Percentiles rank a stretch among this genome's conserved stretches.
phyloP scores from a whole-genome alignment of 768 basidiomycete genomes.

The Termitomyces sp. region DNA sequence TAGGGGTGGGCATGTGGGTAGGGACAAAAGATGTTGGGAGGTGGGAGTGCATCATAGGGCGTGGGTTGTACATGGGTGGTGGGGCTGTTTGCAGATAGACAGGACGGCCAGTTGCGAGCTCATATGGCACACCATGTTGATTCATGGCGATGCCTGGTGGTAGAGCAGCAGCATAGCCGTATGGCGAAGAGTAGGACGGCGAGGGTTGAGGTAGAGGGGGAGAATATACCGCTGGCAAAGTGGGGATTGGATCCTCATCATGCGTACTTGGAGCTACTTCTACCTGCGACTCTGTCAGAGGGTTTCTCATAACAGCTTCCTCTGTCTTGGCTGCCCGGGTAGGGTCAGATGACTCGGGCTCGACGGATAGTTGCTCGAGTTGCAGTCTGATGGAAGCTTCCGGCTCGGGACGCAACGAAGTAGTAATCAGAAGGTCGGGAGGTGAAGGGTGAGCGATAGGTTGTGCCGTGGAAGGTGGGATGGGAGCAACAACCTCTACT shows the following conservation, averaged over 20 bases:
- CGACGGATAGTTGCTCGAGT: slow-evolving; percentile 33
- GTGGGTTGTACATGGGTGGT: slow-evolving; percentile 58
- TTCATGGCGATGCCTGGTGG: slow-evolving; percentile 71
- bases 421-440: slow-evolving; percentile 17
- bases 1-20: slow-evolving; percentile 59
- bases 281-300: slow-evolving; percentile 19
- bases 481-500: slow-evolving; percentile 5
- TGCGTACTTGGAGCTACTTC: slow-evolving; percentile 14
- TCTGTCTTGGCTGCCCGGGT: slow-evolving; percentile 36
- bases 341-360: slow-evolving; percentile 28
- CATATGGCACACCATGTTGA: slow-evolving; percentile 75
- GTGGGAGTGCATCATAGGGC: slow-evolving; percentile 56
- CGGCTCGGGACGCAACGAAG: slow-evolving; percentile 19
- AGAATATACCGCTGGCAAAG: slow-evolving; percentile 37
- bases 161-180: slow-evolving; percentile 53
- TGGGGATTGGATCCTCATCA: slow-evolving; percentile 29
- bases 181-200: slow-evolving; percentile 65
- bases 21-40: slow-evolving; percentile 51
- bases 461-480: neutral
- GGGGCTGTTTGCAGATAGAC: slow-evolving; percentile 64
- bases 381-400: slow-evolving; percentile 29
- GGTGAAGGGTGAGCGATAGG: slow-evolving; percentile 1
- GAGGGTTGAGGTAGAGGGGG: slow-evolving; percentile 39
- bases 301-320: slow-evolving; percentile 40
- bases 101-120: slow-evolving; percentile 75